Evolutionary conservation across 345 rosid genomes (phyloP).

Genomic region (Firmiana major): DNA sequence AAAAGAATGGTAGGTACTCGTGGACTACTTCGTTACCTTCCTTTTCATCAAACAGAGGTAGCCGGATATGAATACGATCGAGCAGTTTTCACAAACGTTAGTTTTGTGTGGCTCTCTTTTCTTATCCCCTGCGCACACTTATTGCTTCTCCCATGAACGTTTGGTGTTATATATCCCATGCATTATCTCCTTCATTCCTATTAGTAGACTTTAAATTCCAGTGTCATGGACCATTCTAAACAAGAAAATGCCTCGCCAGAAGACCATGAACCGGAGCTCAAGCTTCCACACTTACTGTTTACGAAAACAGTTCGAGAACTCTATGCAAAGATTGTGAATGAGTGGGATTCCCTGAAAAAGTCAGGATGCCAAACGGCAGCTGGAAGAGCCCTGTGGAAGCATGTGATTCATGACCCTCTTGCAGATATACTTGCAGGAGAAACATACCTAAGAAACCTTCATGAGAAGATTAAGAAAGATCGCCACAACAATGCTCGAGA

Average conservation of each 20-base stretch:
- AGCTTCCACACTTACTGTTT: conserved; percentile 48
- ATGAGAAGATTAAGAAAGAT: conserved; percentile 75
- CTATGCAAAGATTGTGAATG: conserved; percentile 55
- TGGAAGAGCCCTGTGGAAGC: conserved; percentile 93
- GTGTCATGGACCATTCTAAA: conserved; percentile 38
- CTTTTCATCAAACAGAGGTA: conserved; percentile 36
- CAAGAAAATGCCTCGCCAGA: conserved; percentile 36
- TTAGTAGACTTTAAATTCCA: conserved; percentile 14
- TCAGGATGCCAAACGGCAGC: conserved; percentile 94
- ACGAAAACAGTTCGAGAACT: conserved; percentile 46
- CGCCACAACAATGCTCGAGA: conserved; percentile 66
- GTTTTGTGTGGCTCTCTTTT: conserved; percentile 96
- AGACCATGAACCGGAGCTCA: conserved; percentile 49
- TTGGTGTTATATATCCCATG: conserved; percentile 21
- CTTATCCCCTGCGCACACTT: conserved; percentile 57
- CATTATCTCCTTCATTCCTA: conserved; percentile 23
- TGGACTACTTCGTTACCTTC: conserved; percentile 52
- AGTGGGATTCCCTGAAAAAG: conserved; percentile 61
- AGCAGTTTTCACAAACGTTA: conserved; percentile 46
- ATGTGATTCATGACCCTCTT: conserved; percentile 64
- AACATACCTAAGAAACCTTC: conserved; percentile 59
- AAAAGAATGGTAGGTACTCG: conserved; percentile 33
- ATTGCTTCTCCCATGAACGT: conserved; percentile 11
- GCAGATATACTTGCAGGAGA: conserved; percentile 88
- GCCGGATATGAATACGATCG: conserved; percentile 47